A percentile compares a stretch with the other conserved stretches of the same genome.
These are phyloP conservation scores for Lactarius psammicola DNA, from an alignment of 768 basidiomycete species.

Conservation along the genomic window DNA sequence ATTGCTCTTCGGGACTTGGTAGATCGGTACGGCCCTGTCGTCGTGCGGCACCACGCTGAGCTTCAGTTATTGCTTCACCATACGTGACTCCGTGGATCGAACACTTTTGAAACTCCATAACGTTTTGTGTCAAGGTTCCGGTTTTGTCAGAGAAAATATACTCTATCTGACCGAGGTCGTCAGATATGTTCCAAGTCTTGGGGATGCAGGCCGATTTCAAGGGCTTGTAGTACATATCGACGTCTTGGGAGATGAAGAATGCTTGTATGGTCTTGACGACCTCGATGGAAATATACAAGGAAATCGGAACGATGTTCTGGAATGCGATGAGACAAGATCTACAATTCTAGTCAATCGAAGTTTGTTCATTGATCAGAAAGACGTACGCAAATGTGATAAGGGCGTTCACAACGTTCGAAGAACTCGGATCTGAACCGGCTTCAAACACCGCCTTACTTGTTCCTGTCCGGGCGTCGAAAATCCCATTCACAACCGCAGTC, in stretches of 20 bases:
- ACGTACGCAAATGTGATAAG: constrained; percentile 90
- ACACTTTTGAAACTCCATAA: constrained; percentile 98
- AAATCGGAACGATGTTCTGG: constrained; percentile 96
- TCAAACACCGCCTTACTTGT: constrained; percentile 79
- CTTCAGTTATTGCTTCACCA: constrained; percentile 94
- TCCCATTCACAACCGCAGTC: constrained; percentile 73
- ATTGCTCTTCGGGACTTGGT: constrained; percentile 69
- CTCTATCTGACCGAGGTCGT: constrained; percentile 98
- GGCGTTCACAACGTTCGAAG: constrained; percentile 62
- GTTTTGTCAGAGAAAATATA: constrained; percentile 95
- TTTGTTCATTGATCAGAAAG: background rate
- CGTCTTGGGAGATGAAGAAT: constrained; percentile 92
- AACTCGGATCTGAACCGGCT: constrained; percentile 57
- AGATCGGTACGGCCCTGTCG: constrained; percentile 70
- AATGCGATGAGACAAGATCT: constrained; percentile 94
- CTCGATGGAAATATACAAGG: constrained; percentile 96
- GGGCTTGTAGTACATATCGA: constrained; percentile 93
- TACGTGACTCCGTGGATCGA: constrained; percentile 81
- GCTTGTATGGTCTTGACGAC: constrained; percentile 98
- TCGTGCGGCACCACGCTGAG: constrained; percentile 87
- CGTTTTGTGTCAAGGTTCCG: constrained; percentile 94
- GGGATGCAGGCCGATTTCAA: constrained; percentile 88
- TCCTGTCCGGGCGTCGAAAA: constrained; percentile 54
- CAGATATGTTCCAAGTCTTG: constrained; percentile 98
- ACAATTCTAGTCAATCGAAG: constrained; percentile 13